phyloP scores from a whole-genome alignment of 163 green algal genomes.

The Chlamydomonas reinhardtii region DNA sequence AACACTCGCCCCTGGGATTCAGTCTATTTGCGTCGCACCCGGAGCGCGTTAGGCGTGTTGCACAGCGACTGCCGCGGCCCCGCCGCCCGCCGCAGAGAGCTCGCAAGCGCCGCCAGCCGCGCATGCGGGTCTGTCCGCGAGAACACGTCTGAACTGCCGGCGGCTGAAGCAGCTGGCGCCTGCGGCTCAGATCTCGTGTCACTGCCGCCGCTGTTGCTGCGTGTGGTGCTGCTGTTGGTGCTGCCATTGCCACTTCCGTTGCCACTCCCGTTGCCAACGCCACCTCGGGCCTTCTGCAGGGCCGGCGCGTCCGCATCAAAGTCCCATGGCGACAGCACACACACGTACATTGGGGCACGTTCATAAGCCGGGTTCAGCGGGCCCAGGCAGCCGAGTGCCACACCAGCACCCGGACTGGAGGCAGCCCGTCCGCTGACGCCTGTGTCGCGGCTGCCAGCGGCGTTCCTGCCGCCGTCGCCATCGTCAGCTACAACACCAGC shows the following conservation, averaged over 20 bases:
- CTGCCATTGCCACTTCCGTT: not conserved
- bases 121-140: not conserved
- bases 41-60: not conserved
- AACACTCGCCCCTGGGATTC: too few species aligned
- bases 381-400: too few species aligned
- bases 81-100: not conserved
- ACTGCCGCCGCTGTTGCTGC: not conserved
- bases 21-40: not conserved
- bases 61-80: not conserved
- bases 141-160: too few species aligned
- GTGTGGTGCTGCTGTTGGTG: not conserved
- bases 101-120: not conserved
- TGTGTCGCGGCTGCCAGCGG: too few species aligned
- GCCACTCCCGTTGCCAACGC: not conserved
- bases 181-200: too few species aligned
- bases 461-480: not conserved
- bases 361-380: not conserved
- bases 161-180: too few species aligned
- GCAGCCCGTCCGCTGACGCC: too few species aligned
- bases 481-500: too few species aligned
- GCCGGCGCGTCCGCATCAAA: not conserved
- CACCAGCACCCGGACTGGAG: too few species aligned
- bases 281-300: not conserved
- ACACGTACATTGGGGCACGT: not conserved
- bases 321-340: conserved; percentile 33